These are phyloP conservation scores for Aspergillus clavatus DNA, from an alignment of 2,329 filamentous ascomycete genomes.

Conservation along the genomic window DNA sequence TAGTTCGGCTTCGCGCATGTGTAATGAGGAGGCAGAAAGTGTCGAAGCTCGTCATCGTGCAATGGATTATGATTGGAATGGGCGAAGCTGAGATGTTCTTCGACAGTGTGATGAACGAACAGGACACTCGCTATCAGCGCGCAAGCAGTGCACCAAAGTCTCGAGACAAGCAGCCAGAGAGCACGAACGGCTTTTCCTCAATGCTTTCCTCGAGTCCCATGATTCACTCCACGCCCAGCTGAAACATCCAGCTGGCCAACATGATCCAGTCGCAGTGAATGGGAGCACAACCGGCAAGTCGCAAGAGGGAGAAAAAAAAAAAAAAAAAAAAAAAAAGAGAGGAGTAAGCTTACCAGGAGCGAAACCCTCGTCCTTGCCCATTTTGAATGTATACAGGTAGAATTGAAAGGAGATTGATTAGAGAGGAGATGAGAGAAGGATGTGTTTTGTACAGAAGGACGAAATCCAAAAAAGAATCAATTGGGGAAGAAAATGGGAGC, in stretches of 20 bases:
- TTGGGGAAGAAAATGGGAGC: conserved; percentile 10
- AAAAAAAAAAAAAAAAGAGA: not conserved
- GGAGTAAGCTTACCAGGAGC: conserved; percentile 40
- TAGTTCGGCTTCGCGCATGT: conserved; percentile 22
- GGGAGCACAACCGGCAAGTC: conserved; percentile 2
- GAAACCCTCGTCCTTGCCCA: conserved; percentile 44
- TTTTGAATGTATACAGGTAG: conserved; percentile 28
- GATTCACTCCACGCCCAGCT: not conserved
- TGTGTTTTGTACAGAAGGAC: conserved; percentile 24
- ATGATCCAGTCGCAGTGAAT: not conserved
- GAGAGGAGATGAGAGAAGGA: conserved; percentile 20
- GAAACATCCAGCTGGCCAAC: too few relatives aligned
- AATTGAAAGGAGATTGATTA: conserved; percentile 25
- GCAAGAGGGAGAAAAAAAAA: not conserved
- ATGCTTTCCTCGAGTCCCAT: not conserved
- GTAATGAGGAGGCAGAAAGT: conserved; percentile 19
- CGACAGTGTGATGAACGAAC: not conserved
- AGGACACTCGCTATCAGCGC: not conserved
- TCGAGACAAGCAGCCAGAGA: not conserved
- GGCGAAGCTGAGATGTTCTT: conserved; percentile 10
- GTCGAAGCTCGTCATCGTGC: conserved; percentile 25
- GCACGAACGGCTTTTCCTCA: not conserved
- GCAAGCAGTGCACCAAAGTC: not conserved
- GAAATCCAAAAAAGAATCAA: conserved; percentile 14
- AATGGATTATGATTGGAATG: conserved; percentile 1